Conservation (phyloP, 768 basidiomycete species). For the Tremella fuciformis region DNA sequence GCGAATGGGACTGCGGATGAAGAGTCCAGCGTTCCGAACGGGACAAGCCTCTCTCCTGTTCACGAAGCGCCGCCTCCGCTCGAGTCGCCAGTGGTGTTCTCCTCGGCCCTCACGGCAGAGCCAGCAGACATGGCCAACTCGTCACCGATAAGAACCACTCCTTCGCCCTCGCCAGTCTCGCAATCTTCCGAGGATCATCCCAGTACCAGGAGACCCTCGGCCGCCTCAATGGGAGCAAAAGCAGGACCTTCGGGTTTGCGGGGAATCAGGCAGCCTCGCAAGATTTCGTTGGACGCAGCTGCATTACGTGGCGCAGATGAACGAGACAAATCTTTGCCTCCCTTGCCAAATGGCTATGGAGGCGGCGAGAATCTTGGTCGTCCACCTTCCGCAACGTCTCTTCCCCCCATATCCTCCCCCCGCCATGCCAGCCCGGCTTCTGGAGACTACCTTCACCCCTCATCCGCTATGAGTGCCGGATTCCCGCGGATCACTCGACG, state of each 20-base stretch:
- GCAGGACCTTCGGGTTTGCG: slow-evolving; percentile 34
- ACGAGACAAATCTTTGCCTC: not conserved
- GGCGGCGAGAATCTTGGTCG: not conserved
- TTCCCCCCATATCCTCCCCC: not conserved
- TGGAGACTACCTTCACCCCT: not conserved
- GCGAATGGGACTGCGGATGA: too few relatives aligned
- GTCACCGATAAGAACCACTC: slow-evolving; percentile 7
- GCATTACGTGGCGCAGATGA: slow-evolving; percentile 22
- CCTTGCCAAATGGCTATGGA: not conserved
- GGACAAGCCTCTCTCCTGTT: not conserved
- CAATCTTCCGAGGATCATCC: slow-evolving; percentile 5
- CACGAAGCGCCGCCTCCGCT: slow-evolving; percentile 8
- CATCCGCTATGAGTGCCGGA: not conserved
- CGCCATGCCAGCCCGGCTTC: slow-evolving; percentile 2
- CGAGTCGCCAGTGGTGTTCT: slow-evolving; percentile 8
- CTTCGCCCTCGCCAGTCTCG: slow-evolving; percentile 8
- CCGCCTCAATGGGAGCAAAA: not conserved
- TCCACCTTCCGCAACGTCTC: not conserved
- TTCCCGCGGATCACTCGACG: slow-evolving; percentile 23
- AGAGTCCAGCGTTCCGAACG: not conserved
- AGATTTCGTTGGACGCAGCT: not conserved
- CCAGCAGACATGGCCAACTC: not conserved
- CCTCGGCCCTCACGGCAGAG: slow-evolving; percentile 23
- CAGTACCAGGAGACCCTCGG: slow-evolving; percentile 16
- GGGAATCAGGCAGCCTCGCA: slow-evolving; percentile 12